A percentile compares a stretch with the other conserved stretches of the same genome.
phyloP scores from a whole-genome alignment of 148 eudicot species.

The Fagopyrum tataricum region DNA sequence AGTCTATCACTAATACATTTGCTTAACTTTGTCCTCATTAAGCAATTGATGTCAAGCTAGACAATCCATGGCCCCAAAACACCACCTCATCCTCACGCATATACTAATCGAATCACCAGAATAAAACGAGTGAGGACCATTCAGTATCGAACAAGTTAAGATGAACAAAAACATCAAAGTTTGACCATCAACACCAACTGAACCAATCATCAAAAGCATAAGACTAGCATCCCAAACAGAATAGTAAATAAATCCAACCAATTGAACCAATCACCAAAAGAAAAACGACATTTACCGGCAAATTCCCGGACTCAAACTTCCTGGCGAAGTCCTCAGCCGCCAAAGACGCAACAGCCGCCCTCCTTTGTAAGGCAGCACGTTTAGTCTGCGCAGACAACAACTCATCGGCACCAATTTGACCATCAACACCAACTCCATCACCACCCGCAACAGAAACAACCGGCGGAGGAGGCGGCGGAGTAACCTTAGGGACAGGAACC shows the following conservation, averaged over 20 bases:
- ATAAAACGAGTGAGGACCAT: not conserved
- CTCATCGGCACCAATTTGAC: constrained; percentile 28
- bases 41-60: not conserved
- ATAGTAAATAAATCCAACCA: not conserved
- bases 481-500: constrained; percentile 63
- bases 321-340: constrained; percentile 79
- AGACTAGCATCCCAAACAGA: not conserved
- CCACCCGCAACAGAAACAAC: constrained; percentile 9
- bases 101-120: not conserved
- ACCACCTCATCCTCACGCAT: not conserved
- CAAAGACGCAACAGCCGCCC: constrained; percentile 68
- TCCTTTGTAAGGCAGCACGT: constrained; percentile 69
- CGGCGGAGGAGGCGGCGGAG: constrained; percentile 36
- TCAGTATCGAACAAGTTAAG: not conserved
- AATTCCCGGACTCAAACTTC: constrained; percentile 58
- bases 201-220: too few relatives aligned
- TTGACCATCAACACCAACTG: too few relatives aligned
- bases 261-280: not conserved
- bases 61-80: not conserved
- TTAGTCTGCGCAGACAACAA: constrained; percentile 67
- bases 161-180: not conserved
- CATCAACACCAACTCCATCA: constrained; percentile 18
- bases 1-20: not conserved
- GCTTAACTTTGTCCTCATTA: not conserved
- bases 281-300: constrained; percentile 25